Base-by-base conservation (phyloP, 306 rosid genomes). In the Medicago lupulina region DNA sequence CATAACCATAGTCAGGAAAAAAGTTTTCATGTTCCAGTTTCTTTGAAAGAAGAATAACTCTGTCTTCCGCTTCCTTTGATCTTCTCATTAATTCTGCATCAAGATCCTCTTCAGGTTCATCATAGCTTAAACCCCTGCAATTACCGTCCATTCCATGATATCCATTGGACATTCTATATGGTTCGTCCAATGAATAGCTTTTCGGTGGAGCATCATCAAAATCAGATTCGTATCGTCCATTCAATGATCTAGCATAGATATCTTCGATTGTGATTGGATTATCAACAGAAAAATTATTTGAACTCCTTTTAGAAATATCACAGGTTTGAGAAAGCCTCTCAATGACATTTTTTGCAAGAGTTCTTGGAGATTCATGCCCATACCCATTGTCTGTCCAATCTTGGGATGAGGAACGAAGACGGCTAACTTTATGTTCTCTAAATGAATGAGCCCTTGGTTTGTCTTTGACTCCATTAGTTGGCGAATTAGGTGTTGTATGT, bases 291-390 rank as follows among this genome's bases (percentile, higher is more conserved):
- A 83, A 62, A 39, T 89, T 90, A 44, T 83, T 82, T 64, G 86
- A 76, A 79, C 66, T 77, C 17, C 79, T 43, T 74, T 85, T 81
- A 31, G 89, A 83, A 71, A 73, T 57, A 72, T 76, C 82, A 81
- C 80, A 88, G 76, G 88, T 78, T 75, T 87, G 91, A 16, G 96
- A 92, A 75, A 92, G 95, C 79, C 95, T 92, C 83, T 94, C 96
- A 53, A 92, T 82, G 47, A 92, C 99, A 87, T 81, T 88, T 79
- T 90, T 90, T 17, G 98, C 99, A 70, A 92, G 87, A 75, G 89
- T 90, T 72, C 91, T 81, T 9, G 99, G 96, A 67, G 96, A 95
- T 75, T 88, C 96, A 65, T 83, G 84, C 72, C 88, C 97, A 75
- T 81, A 82, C 79, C 88, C 96, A 77, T 77, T 80, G 83, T 95